These are phyloP conservation scores for Ceriops decandra DNA, from an alignment of 345 rosid genomes.

Conservation along the genomic window DNA sequence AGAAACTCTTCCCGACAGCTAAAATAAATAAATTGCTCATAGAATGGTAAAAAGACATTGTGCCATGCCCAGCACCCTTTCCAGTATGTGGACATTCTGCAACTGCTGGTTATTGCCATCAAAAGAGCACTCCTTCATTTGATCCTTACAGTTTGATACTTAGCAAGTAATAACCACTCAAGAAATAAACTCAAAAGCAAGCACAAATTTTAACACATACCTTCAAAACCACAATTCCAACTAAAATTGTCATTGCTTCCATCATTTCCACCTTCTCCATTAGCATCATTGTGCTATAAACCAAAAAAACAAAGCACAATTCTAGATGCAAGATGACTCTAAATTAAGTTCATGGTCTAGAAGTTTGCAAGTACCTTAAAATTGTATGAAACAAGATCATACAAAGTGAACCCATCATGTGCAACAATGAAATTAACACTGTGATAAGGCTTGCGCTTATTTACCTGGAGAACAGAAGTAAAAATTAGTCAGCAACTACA, in stretches of 20 bases:
- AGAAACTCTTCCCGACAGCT: too few species aligned
- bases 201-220: constrained; percentile 28
- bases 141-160: not conserved
- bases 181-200: not conserved
- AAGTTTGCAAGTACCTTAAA: constrained; percentile 50
- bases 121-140: not conserved
- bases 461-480: constrained; percentile 44
- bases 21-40: too few species aligned
- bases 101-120: not conserved
- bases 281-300: constrained; percentile 88
- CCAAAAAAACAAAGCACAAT: constrained; percentile 12
- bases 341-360: constrained; percentile 9
- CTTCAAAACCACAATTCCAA: constrained; percentile 99
- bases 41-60: too few species aligned
- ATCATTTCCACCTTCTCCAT: constrained; percentile 96
- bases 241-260: constrained; percentile 86
- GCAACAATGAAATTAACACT: constrained; percentile 77
- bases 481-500: not conserved
- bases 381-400: constrained; percentile 88
- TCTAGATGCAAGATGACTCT: constrained; percentile 1
- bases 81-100: not conserved
- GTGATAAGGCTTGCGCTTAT: constrained; percentile 87
- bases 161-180: not conserved
- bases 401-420: constrained; percentile 88
- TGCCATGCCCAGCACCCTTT: too few species aligned